Base-by-base conservation (phyloP, 495 filamentous ascomycete species). In the Antarctomyces pellizariae region DNA sequence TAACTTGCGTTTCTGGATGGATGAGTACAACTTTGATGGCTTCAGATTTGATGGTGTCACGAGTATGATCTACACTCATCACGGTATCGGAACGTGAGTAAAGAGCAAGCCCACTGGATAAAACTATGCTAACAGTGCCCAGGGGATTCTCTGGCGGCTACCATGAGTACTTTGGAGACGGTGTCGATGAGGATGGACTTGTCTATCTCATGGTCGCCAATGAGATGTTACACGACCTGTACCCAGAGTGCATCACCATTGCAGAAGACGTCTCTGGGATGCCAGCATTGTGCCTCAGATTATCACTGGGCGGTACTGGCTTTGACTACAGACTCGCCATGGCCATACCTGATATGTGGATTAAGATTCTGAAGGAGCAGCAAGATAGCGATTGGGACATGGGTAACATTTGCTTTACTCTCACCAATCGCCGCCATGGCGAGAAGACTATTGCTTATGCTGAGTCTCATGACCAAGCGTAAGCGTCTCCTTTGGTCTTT, bases 391-490 rank as follows among this genome's bases (percentile, higher is more conserved):
- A 91, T 5, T 97, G 86, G 86, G 78, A 95, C 41, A 76, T 97
- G 41, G 72, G 66, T 18, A 70, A 61, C 34, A 71, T 97, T 29
- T 63, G 67, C 40, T 79, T 68, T 49, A 91, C 78, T 16, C 58
- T 97, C 14, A 89, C 75, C 20, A 92, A 97, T 51, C 64, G 86
- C 18, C 68, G 86, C 10, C 75, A 95, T 43, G 86, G 84, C 26
- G 86, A 97, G 53, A 95, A 95, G 60, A 95, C 86, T 4, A 95
- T 97, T 38, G 89, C 86, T 8, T 97, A 97, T 48, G 75, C 75
- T 27, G 86, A 97, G 48, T 83, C 74, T 42, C 86, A 97, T 46
- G 86, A 97, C 41, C 86, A 97, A 68, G 89, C 86, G 80, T 92
- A 67, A 54, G 78, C 62, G 16, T 18, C 26, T 22, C 7, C 25